Conservation (phyloP, 108 stramenopile genomes). For the Fistulifera pelliculosa region DNA sequence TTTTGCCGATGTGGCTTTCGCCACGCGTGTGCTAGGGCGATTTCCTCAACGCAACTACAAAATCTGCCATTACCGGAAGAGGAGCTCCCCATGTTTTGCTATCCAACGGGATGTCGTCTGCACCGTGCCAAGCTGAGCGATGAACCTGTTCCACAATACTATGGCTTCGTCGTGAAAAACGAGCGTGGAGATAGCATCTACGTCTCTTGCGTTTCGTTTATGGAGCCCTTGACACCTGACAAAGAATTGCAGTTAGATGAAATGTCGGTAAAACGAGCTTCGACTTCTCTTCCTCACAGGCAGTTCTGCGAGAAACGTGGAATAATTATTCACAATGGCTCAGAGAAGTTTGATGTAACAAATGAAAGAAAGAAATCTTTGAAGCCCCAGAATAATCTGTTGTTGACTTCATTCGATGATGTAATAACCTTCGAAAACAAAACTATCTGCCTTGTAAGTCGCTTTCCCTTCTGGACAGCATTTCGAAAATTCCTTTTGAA, state of each 20-base stretch:
- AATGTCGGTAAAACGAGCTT: slow-evolving; percentile 41
- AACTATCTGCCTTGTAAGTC: slow-evolving; percentile 73
- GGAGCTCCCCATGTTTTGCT: slow-evolving; percentile 86
- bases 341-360: slow-evolving; percentile 11
- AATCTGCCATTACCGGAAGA: slow-evolving; percentile 79
- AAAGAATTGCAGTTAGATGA: slow-evolving; percentile 43
- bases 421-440: slow-evolving; percentile 81
- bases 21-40: slow-evolving; percentile 65
- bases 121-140: slow-evolving; percentile 55
- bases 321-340: not conserved
- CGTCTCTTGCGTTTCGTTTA: slow-evolving; percentile 80
- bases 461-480: slow-evolving; percentile 83
- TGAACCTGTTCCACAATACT: slow-evolving; percentile 59
- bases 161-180: slow-evolving; percentile 87
- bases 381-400: slow-evolving; percentile 16
- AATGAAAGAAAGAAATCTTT: not conserved
- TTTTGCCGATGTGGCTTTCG: slow-evolving; percentile 70
- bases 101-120: slow-evolving; percentile 68
- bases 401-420: slow-evolving; percentile 64
- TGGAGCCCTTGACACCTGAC: slow-evolving; percentile 58
- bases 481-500: slow-evolving; percentile 75
- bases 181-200: slow-evolving; percentile 76
- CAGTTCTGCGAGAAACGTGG: slow-evolving; percentile 29
- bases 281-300: slow-evolving; percentile 60
- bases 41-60: slow-evolving; percentile 81